phyloP scores from a whole-genome alignment of 768 basidiomycete species.

The Mycena haematopus region DNA sequence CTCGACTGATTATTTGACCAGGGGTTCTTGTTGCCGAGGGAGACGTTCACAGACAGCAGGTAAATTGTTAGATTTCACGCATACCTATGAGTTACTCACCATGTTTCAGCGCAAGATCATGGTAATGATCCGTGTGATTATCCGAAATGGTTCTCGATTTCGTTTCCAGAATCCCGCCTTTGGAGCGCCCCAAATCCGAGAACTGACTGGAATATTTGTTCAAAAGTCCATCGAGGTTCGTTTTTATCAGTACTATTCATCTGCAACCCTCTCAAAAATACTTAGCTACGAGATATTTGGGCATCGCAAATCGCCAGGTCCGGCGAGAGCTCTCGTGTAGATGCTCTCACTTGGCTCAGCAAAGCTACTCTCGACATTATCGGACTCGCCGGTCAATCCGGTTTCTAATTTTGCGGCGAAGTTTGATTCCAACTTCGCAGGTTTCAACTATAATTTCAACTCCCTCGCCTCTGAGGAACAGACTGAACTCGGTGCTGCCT shows the following conservation, averaged over 20 bases:
- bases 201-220: slow-evolving; percentile 30
- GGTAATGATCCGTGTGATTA: not conserved
- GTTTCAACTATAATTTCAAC: slow-evolving; percentile 32
- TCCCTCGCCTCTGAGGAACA: slow-evolving; percentile 32
- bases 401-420: not conserved
- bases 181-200: slow-evolving; percentile 32
- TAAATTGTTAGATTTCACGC: not conserved
- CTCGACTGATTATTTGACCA: not conserved
- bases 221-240: slow-evolving; percentile 32
- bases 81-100: not conserved
- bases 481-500: slow-evolving; percentile 52
- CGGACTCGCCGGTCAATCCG: slow-evolving; percentile 6
- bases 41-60: slow-evolving; percentile 26
- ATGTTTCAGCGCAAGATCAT: slow-evolving; percentile 26
- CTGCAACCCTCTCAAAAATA: not conserved
- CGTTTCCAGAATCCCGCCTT: slow-evolving; percentile 32
- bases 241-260: no score
- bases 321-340: slow-evolving; percentile 4
- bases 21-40: slow-evolving; percentile 24
- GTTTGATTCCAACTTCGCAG: not conserved
- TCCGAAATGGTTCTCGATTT: not conserved
- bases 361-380: slow-evolving; percentile 26
- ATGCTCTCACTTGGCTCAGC: slow-evolving; percentile 24
- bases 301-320: slow-evolving; percentile 18
- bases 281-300: slow-evolving; percentile 40